These are phyloP conservation scores for Leucocoprinus gongylophorus DNA, from an alignment of 1,284 basidiomycete genomes.

Conservation along the genomic window DNA sequence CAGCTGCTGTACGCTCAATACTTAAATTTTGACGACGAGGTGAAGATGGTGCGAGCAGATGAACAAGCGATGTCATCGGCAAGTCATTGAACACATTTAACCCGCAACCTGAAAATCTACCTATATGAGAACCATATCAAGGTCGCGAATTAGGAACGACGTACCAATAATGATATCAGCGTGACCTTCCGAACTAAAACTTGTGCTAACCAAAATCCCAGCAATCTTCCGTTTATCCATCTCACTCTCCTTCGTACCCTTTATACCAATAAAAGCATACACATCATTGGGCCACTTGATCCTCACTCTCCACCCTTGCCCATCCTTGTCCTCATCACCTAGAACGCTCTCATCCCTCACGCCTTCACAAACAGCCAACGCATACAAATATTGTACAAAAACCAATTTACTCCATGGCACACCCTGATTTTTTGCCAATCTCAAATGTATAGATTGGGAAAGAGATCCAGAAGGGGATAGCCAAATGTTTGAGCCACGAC, in stretches of 20 bases:
- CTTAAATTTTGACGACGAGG: slow-evolving; percentile 37
- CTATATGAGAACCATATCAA: neutral
- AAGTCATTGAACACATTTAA: slow-evolving; percentile 81
- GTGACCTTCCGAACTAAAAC: slow-evolving; percentile 56
- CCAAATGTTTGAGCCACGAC: slow-evolving; percentile 89
- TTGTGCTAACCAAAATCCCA: slow-evolving; percentile 89
- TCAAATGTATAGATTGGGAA: slow-evolving; percentile 77
- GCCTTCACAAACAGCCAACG: slow-evolving; percentile 85
- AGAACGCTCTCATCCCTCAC: slow-evolving; percentile 51
- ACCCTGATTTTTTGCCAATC: slow-evolving; percentile 30
- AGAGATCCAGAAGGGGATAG: slow-evolving; percentile 89
- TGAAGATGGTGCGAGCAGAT: slow-evolving; percentile 41
- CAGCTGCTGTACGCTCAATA: slow-evolving; percentile 72
- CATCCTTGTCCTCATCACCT: slow-evolving; percentile 29
- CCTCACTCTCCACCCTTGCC: slow-evolving; percentile 41
- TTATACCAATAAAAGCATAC: slow-evolving; percentile 37
- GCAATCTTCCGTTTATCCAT: slow-evolving; percentile 71
- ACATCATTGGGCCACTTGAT: slow-evolving; percentile 99
- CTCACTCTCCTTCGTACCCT: slow-evolving; percentile 28
- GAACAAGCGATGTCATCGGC: slow-evolving; percentile 79
- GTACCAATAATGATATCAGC: slow-evolving; percentile 79
- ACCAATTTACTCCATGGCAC: slow-evolving; percentile 54
- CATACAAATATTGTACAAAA: slow-evolving; percentile 94
- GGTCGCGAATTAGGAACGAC: slow-evolving; percentile 17
- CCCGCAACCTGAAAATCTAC: slow-evolving; percentile 66